A percentile compares a stretch with the other conserved stretches of the same genome.
phyloP scores from a whole-genome alignment of 176 grass and related monocot species.

The Avena eriantha region DNA sequence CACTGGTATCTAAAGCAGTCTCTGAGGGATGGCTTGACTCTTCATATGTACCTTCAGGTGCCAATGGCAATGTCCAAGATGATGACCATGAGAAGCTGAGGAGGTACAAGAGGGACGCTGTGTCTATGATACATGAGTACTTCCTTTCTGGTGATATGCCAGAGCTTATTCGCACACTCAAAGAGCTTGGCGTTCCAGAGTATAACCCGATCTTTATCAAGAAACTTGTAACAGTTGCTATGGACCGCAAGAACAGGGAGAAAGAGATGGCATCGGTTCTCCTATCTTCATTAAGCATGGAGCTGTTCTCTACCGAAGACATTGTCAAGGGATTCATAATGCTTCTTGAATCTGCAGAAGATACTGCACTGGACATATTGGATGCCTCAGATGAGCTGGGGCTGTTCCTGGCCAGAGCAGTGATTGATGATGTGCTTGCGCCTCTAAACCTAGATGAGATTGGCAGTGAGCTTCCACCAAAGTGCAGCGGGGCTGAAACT shows the following conservation, averaged over 20 bases:
- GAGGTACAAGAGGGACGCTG: conserved; percentile 79
- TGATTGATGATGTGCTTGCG: conserved; percentile 91
- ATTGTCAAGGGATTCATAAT: conserved; percentile 84
- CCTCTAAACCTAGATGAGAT: conserved; percentile 96
- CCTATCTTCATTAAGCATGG: conserved; percentile 85
- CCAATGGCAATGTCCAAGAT: conserved; percentile 52
- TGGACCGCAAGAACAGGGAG: conserved; percentile 97
- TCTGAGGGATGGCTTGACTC: conserved; percentile 86
- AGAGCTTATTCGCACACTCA: conserved; percentile 74
- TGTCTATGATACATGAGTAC: conserved; percentile 95
- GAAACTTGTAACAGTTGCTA: conserved; percentile 87
- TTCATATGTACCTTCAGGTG: conserved; percentile 51
- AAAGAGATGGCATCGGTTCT: conserved; percentile 95
- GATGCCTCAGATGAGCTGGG: conserved; percentile 91
- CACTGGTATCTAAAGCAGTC: conserved; percentile 69
- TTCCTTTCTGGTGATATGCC: conserved; percentile 89
- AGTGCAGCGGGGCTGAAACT: conserved; percentile 79
- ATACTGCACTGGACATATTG: conserved; percentile 88
- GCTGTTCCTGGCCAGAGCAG: conserved; percentile 87
- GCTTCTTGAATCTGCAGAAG: conserved; percentile 95
- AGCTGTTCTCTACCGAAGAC: conserved; percentile 83
- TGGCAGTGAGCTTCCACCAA: conserved; percentile 70
- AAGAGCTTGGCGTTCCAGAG: conserved; percentile 75
- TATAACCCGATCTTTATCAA: conserved; percentile 89
- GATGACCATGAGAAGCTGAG: conserved; percentile 74